Evolutionary conservation across 768 basidiomycete species (phyloP), one percentile per base, ranked within the genome.

Genomic region (Kwoniella heveanensis): DNA sequence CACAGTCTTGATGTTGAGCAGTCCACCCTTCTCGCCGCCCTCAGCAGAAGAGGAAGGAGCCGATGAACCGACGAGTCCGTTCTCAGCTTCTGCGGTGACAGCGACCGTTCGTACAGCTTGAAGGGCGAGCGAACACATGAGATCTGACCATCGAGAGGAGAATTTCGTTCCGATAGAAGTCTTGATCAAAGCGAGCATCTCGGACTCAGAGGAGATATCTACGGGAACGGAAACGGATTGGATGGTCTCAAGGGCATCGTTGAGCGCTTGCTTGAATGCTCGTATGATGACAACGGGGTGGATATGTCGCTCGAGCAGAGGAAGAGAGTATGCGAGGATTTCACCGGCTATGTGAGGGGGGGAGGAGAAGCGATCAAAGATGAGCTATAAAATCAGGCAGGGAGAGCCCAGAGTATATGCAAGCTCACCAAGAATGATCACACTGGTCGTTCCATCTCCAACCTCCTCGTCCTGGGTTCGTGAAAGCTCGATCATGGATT

Each of bases 201-300:
- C 88, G 21, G 85, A 84, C 72, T 98, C 94, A 74, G 89, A 86
- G 37, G 84, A 84, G 19, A 88, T 87, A 82, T 97, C 86, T 75
- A 98, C 96, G 27, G 93, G 93, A 64, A 91, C 82, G 9, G 93
- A 93, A 73, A 98, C 91, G 54, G 84, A 84, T 64, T 90, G 85
- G 78, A 98, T 87, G 79, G 95, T 92, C 66, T 88, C 86, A 17
- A 99, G 87, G 0, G 93, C 90, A 78, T 92, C 90, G 75, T 89
- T 88, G 71, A 98, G 88, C 2, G 95, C 95, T 76, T 91, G 90
- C 84, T 94, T 96, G 84, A 95, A 96, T 0, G 95, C 95, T 3
- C 90, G 89, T 81, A 99, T 98, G 83, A 99, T 97, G 67, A 98
- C 92, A 66, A 98, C 95, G 1, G 95, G 96, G 81, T 99, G 96